phyloP scores from a whole-genome alignment of 495 filamentous ascomycete species.

The Talaromyces borbonicus region DNA sequence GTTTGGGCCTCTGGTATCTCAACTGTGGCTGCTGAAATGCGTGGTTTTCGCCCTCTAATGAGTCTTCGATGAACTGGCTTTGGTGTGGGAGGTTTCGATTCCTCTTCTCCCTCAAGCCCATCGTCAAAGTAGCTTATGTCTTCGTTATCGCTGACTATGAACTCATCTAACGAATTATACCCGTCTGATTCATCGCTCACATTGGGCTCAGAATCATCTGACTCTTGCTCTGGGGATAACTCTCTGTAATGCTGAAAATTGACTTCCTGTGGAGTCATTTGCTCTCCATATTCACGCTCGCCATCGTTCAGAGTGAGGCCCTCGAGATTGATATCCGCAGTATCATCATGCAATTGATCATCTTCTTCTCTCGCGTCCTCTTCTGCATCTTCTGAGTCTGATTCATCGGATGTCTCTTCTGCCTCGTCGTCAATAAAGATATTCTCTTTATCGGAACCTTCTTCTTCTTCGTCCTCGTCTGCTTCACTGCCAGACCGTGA shows the following conservation, averaged over 20 bases:
- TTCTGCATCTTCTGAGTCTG: slow-evolving; percentile 8
- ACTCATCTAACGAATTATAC: slow-evolving; percentile 32
- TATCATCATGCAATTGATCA: not conserved
- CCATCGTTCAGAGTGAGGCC: not conserved
- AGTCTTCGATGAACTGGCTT: slow-evolving; percentile 19
- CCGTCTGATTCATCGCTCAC: slow-evolving; percentile 18
- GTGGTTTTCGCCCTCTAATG: slow-evolving; percentile 23
- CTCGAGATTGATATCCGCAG: too few relatives aligned
- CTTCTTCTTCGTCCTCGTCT: slow-evolving; percentile 7
- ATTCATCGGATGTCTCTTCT: slow-evolving; percentile 9
- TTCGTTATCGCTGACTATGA: slow-evolving; percentile 39
- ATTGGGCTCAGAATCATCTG: slow-evolving; percentile 2
- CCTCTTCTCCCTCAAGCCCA: slow-evolving; percentile 19
- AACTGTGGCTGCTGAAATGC: slow-evolving; percentile 12
- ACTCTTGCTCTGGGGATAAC: not conserved
- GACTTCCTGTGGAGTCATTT: slow-evolving; percentile 3
- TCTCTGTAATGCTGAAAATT: slow-evolving; percentile 6
- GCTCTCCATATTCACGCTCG: slow-evolving; percentile 1
- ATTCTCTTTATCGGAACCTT: slow-evolving; percentile 31
- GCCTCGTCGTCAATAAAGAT: slow-evolving; percentile 23
- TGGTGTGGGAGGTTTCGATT: slow-evolving; percentile 13
- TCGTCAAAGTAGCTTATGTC: slow-evolving; percentile 31
- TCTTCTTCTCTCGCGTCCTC: slow-evolving; percentile 4
- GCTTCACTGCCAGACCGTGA: slow-evolving; percentile 2
- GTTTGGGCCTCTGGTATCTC: slow-evolving; percentile 14